Percentiles rank a stretch among this genome's conserved stretches.
phyloP scores from a whole-genome alignment of 768 basidiomycete species.

The Auricularia heimuer region DNA sequence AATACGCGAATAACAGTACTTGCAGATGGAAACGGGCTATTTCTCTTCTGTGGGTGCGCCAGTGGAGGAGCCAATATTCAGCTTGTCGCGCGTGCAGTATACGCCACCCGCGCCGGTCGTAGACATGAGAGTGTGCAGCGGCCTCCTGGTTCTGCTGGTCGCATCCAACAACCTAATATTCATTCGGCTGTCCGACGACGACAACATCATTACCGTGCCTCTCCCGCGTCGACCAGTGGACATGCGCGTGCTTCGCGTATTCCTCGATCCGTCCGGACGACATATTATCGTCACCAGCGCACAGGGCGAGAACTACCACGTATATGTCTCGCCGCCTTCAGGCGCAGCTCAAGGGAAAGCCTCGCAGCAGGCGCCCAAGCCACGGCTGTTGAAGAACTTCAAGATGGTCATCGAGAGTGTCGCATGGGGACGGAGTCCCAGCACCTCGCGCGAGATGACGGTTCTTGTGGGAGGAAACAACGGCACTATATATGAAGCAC shows the following conservation, averaged over 20 bases:
- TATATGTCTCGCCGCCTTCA: slow-evolving; percentile 26
- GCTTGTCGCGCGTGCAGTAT: slow-evolving; percentile 83
- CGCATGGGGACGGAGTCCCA: slow-evolving; percentile 73
- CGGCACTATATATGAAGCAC: slow-evolving; percentile 80
- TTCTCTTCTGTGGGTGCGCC: slow-evolving; percentile 17
- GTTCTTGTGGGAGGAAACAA: slow-evolving; percentile 79
- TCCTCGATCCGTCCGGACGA: slow-evolving; percentile 86
- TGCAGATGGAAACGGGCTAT: slow-evolving; percentile 27
- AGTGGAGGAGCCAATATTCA: slow-evolving; percentile 55
- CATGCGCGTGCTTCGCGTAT: slow-evolving; percentile 70
- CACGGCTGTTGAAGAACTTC: slow-evolving; percentile 66
- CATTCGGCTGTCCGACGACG: slow-evolving; percentile 81
- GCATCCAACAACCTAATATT: slow-evolving; percentile 68
- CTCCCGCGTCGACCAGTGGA: slow-evolving; percentile 54
- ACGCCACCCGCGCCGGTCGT: slow-evolving; percentile 77
- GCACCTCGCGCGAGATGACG: slow-evolving; percentile 56
- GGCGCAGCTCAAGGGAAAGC: not conserved
- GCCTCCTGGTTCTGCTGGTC: slow-evolving; percentile 78
- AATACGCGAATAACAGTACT: not conserved
- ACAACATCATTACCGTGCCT: slow-evolving; percentile 75
- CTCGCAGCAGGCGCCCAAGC: slow-evolving; percentile 44
- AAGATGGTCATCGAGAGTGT: slow-evolving; percentile 85
- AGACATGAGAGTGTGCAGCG: slow-evolving; percentile 75
- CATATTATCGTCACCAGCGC: slow-evolving; percentile 81
- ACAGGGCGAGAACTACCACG: slow-evolving; percentile 91